These are phyloP conservation scores for Bipolaris gigantea DNA, from an alignment of 2,329 filamentous ascomycete species.

Conservation along the genomic window DNA sequence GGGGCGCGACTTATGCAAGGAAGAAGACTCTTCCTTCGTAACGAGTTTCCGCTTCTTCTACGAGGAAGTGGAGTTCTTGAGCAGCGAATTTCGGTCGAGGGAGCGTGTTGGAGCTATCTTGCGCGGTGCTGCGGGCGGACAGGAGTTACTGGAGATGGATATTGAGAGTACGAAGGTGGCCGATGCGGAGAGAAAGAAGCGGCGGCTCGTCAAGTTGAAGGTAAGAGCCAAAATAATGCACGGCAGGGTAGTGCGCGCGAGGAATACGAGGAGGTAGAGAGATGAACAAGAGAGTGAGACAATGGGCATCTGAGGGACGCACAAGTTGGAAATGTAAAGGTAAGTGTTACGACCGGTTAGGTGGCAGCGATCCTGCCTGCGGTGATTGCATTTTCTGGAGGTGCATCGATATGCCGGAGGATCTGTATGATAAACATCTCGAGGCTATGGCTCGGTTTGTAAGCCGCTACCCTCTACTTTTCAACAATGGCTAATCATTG, in stretches of 20 bases:
- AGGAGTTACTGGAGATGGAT: not conserved
- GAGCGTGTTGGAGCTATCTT: slow-evolving; percentile 1
- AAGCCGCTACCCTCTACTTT: too few species aligned
- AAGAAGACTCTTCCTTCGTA: not conserved
- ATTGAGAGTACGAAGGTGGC: not conserved
- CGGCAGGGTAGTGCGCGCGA: not conserved
- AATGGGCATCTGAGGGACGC: not conserved
- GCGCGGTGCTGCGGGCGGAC: not conserved
- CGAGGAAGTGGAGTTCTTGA: slow-evolving; percentile 13
- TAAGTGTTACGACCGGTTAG: too few species aligned
- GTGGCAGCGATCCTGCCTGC: too few species aligned
- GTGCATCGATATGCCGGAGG: too few species aligned
- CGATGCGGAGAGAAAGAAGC: not conserved
- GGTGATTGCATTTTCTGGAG: too few species aligned
- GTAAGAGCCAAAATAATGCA: not conserved
- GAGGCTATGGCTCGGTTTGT: too few species aligned
- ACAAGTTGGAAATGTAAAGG: not conserved
- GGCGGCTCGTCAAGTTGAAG: slow-evolving; percentile 12
- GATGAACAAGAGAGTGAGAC: not conserved
- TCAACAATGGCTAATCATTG: too few species aligned
- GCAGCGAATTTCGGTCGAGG: slow-evolving; percentile 11
- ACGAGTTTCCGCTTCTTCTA: slow-evolving; percentile 16
- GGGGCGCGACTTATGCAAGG: slow-evolving; percentile 1
- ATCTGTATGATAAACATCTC: too few species aligned
- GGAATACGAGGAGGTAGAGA: not conserved